Evolutionary conservation across 805 yeast species (phyloP), one percentile per base, ranked within the genome.

Genomic region (Clavispora asparagi): DNA sequence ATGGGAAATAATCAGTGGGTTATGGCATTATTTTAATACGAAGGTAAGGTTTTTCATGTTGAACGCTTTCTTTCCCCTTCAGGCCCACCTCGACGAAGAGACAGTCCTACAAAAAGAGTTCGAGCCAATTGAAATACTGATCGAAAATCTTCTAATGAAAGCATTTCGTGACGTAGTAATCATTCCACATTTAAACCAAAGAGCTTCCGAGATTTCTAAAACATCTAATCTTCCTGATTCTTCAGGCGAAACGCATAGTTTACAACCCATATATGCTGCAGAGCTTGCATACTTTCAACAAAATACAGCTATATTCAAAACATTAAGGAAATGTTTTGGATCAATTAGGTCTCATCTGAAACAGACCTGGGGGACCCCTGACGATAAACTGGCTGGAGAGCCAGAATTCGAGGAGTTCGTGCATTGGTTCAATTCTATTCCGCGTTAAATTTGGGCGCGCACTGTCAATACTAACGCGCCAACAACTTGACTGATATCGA

Each of bases 21-120:
- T 47, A 3, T 52, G 56, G 54, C 11, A n/a, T 10, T 45, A 46
- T n/a, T 52, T 50, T 29, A 52, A 50, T 39, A 27, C 47, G 13
- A 44, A 42, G 27, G 43, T 49, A 7, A 41, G 56, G 4, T 52
- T 47, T 27, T 41, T 25, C 16, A 27, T 52, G 27, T 39, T 47
- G 28, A 49, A 50, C 13, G 35, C 43, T 10, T 46, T 52, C n/a
- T 44, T 33, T 13, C 51, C 39, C 9, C 40, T 50, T 16, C 52
- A 52, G 30, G 35, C 38, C 9, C 41, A 43, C 30, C 39, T 47
- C 29, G 49, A 45, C 16, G 42, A 40, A 19, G 36, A 40, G 19
- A 17, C 10, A 16, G 10, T 17, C 13, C 27, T n/a, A 19, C 14
- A 19, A 14, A 16, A 29, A 12, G n/a, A 19, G 1, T 28, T 23